Conservation (phyloP, 2,329 filamentous ascomycete genomes). For the Aphanoascus verrucosus region DNA sequence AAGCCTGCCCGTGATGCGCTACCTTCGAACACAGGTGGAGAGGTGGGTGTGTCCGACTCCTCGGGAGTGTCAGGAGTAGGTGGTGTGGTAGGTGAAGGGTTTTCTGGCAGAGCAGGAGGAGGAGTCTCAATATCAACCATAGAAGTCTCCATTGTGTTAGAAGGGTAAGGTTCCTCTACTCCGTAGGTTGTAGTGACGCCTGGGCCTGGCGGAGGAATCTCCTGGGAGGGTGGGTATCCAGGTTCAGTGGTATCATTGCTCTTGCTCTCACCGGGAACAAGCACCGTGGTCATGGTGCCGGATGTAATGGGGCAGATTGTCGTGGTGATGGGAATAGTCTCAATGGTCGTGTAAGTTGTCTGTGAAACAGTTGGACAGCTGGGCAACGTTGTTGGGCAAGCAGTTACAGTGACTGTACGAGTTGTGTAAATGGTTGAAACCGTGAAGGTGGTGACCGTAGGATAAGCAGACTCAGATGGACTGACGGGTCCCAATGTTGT, state of each 20-base stretch:
- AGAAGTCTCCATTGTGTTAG: background rate
- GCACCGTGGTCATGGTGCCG: background rate
- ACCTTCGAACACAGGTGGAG: background rate
- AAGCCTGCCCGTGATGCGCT: background rate
- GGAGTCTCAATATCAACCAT: background rate
- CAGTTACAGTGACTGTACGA: constrained; percentile 4
- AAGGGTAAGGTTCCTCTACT: background rate
- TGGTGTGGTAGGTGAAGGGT: background rate
- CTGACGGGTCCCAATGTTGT: background rate
- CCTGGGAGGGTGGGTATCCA: background rate
- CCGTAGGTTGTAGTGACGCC: background rate
- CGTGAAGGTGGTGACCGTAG: background rate
- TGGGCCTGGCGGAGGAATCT: background rate
- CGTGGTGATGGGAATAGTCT: constrained; percentile 3
- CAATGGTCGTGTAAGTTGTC: constrained; percentile 6
- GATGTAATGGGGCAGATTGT: constrained; percentile 1
- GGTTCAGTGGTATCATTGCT: background rate
- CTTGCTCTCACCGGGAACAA: background rate
- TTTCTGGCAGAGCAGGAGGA: background rate
- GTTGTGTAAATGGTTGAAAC: constrained; percentile 5
- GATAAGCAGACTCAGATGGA: background rate
- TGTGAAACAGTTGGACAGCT: background rate
- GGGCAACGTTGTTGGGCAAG: background rate
- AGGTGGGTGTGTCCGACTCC: background rate
- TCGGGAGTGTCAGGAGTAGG: background rate